These are phyloP conservation scores for Globisporangium camurandrum DNA, from an alignment of 352 stramenopile species.

Conservation along the genomic window DNA sequence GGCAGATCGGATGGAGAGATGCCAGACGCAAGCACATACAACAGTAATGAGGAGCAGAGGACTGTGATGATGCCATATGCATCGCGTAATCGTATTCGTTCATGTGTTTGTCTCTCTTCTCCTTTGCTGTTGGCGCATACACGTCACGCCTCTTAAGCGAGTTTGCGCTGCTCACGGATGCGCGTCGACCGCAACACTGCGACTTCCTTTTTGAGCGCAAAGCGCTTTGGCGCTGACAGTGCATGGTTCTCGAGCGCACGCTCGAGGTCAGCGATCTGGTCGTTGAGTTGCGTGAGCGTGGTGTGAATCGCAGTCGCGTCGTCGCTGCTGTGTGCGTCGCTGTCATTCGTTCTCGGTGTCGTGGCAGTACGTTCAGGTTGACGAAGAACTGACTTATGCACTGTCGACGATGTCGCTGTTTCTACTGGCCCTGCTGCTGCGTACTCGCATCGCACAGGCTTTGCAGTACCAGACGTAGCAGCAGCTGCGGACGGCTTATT, in stretches of 20 bases:
- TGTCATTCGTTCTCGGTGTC: too few species aligned
- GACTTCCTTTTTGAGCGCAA: conserved; percentile 78
- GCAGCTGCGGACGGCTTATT: not conserved
- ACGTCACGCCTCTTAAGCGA: conserved; percentile 3
- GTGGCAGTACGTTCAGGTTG: too few species aligned
- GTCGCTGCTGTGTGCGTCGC: too few species aligned
- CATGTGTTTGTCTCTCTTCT: not conserved
- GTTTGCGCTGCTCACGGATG: conserved; percentile 42
- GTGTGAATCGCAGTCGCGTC: not conserved
- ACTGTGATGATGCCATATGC: too few species aligned
- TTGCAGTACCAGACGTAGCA: not conserved
- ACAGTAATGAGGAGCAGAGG: too few species aligned
- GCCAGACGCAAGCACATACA: too few species aligned
- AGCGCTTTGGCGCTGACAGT: conserved; percentile 65
- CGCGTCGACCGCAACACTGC: conserved; percentile 55
- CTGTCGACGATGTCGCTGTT: too few species aligned
- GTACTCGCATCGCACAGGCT: not conserved
- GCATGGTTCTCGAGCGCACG: conserved; percentile 50
- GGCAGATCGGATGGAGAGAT: too few species aligned
- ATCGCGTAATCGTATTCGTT: not conserved
- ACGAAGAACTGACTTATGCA: too few species aligned
- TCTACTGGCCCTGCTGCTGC: not conserved
- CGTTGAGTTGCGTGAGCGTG: conserved; percentile 19
- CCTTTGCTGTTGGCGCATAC: not conserved
- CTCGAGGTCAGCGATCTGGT: conserved; percentile 49